phyloP scores from a whole-genome alignment of 176 grass and related monocot species.

The Raddia distichophylla region DNA sequence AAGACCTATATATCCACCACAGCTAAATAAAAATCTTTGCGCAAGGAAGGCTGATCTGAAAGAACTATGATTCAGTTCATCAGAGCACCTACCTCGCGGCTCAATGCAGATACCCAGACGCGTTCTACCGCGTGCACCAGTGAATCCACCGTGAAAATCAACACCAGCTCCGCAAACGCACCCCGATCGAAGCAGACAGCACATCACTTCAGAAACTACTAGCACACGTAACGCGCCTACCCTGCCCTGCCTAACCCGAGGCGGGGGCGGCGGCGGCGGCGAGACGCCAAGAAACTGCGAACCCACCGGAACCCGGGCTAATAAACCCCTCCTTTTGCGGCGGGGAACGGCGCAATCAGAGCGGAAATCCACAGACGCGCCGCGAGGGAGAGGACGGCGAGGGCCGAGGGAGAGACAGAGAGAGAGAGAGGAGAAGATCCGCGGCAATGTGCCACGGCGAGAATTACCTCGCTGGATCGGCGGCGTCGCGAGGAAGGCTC shows the following conservation, averaged over 20 bases:
- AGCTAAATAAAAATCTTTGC: not conserved
- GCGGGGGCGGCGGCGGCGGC: not conserved
- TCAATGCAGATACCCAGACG: conserved; percentile 38
- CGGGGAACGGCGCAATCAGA: conserved; percentile 2
- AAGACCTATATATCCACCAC: not conserved
- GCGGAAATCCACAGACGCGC: conserved; percentile 31
- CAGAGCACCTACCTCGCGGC: not conserved
- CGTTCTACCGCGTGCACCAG: not conserved
- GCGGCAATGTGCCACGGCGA: not conserved
- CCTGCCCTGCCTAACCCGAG: conserved; percentile 12
- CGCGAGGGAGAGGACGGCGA: not conserved
- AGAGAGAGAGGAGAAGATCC: not conserved
- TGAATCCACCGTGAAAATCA: not conserved
- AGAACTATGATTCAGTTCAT: not conserved
- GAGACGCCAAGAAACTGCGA: not conserved
- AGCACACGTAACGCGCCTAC: not conserved
- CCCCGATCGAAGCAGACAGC: not conserved
- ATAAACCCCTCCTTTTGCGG: not conserved
- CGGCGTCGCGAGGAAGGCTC: conserved; percentile 1
- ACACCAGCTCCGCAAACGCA: not conserved
- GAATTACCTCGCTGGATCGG: conserved; percentile 26
- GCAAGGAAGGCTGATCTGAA: conserved; percentile 29
- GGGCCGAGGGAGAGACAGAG: not conserved
- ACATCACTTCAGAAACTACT: not conserved
- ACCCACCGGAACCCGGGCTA: not conserved